These are phyloP conservation scores for Albophoma yamanashiensis DNA, from an alignment of 2,329 filamentous ascomycete species.

Conservation along the genomic window DNA sequence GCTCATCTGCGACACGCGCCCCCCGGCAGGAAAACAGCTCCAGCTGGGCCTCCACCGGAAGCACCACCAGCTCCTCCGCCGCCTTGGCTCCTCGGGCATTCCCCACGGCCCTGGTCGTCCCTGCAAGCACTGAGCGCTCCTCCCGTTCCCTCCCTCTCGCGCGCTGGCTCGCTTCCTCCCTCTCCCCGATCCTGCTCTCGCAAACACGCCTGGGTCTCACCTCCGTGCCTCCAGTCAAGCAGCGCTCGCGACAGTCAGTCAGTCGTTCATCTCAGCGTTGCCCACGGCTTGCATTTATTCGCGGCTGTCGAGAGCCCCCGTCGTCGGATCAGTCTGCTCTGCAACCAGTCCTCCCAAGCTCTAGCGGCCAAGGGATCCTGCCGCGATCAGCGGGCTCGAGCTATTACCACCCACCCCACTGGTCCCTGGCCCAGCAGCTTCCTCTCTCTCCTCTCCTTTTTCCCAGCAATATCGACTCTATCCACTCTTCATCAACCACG, in stretches of 20 bases:
- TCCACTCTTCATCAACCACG: slow-evolving; percentile 21
- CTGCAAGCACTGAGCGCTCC: background rate
- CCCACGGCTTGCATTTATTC: background rate
- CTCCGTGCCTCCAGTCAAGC: background rate
- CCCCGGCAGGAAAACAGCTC: slow-evolving; percentile 1
- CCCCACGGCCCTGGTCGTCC: slow-evolving; percentile 1
- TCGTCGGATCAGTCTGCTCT: background rate
- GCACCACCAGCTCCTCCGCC: background rate
- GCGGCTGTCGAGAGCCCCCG: background rate
- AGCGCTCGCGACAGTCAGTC: background rate
- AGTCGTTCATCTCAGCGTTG: background rate
- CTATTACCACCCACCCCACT: slow-evolving; percentile 12
- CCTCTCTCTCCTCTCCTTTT: slow-evolving; percentile 18
- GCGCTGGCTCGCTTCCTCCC: background rate
- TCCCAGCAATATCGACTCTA: slow-evolving; percentile 24
- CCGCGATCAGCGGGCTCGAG: slow-evolving; percentile 24
- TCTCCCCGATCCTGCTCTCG: background rate
- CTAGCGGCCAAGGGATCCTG: slow-evolving; percentile 20
- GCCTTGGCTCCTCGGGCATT: background rate
- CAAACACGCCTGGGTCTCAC: background rate
- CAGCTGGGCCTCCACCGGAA: slow-evolving; percentile 1
- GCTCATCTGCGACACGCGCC: slow-evolving; percentile 7
- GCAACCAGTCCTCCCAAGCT: slow-evolving; percentile 1
- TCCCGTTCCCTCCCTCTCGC: slow-evolving; percentile 1
- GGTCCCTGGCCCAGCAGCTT: slow-evolving; percentile 5